A percentile compares a stretch with the other conserved stretches of the same genome.
Evolutionary conservation across 1,284 basidiomycete genomes (phyloP).

Genomic region (Ustilago esculenta): DNA sequence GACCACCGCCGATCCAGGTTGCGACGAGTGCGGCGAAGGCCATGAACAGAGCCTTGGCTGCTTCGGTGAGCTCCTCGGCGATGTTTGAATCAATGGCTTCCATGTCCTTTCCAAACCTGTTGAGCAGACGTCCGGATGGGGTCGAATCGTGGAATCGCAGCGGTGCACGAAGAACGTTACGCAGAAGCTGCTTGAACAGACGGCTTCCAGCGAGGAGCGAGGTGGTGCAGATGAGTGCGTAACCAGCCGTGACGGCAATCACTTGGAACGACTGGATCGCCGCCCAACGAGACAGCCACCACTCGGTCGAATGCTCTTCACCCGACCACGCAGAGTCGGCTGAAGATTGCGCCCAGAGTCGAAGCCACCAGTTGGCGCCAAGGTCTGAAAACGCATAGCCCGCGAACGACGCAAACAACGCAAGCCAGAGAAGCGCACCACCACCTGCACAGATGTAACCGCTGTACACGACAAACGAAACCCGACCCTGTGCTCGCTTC

Average conservation of each 20-base stretch:
- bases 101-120: constrained; percentile 77
- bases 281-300: constrained; percentile 73
- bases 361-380: constrained; percentile 32
- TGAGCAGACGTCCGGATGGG: constrained; percentile 84
- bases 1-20: constrained; percentile 75
- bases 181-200: constrained; percentile 73
- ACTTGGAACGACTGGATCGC: constrained; percentile 78
- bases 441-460: constrained; percentile 37
- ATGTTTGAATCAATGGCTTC: constrained; percentile 83
- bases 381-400: constrained; percentile 25
- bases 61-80: constrained; percentile 62
- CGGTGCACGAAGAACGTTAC: constrained; percentile 75
- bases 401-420: constrained; percentile 11
- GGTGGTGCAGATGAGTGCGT: constrained; percentile 73
- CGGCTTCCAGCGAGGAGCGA: constrained; percentile 76
- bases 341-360: constrained; percentile 16
- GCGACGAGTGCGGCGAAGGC: constrained; percentile 72
- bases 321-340: background rate
- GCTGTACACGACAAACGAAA: constrained; percentile 34
- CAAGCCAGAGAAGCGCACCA: constrained; percentile 27
- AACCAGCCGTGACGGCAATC: constrained; percentile 73
- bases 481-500: constrained; percentile 26
- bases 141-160: constrained; percentile 83
- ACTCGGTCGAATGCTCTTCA: constrained; percentile 53
- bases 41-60: constrained; percentile 45